A percentile compares a stretch with the other conserved stretches of the same genome.
These are phyloP conservation scores for Pythium aquatile DNA, from an alignment of 352 stramenopile genomes.

Conservation along the genomic window DNA sequence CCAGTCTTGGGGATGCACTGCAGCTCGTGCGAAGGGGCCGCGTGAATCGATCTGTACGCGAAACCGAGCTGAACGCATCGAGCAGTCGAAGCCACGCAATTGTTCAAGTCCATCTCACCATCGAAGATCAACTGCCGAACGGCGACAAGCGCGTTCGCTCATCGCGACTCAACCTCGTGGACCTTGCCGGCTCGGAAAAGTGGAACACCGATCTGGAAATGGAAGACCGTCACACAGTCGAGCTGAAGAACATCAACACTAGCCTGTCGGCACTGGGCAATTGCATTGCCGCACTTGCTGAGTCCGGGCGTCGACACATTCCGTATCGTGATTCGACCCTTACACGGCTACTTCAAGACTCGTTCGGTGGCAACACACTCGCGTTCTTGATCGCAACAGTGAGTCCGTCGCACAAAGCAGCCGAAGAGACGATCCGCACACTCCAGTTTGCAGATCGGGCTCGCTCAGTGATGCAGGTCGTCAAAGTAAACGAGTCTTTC, in stretches of 20 bases:
- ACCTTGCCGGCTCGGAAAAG: slow-evolving; percentile 79
- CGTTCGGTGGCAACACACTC: slow-evolving; percentile 71
- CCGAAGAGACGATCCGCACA: slow-evolving; percentile 75
- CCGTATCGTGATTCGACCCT: slow-evolving; percentile 89
- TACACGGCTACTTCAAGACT: slow-evolving; percentile 86
- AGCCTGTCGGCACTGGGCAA: slow-evolving; percentile 89
- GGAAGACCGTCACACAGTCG: slow-evolving; percentile 64
- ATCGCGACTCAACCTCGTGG: slow-evolving; percentile 73
- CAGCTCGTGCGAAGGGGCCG: slow-evolving; percentile 50
- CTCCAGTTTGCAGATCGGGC: slow-evolving; percentile 78
- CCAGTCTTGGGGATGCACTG: slow-evolving; percentile 46
- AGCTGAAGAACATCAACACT: slow-evolving; percentile 92
- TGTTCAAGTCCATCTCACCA: slow-evolving; percentile 82
- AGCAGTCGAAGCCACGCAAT: slow-evolving; percentile 92
- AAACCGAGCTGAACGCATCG: slow-evolving; percentile 85
- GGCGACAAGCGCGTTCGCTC: slow-evolving; percentile 42
- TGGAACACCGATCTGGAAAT: slow-evolving; percentile 81
- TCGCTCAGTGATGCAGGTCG: slow-evolving; percentile 67
- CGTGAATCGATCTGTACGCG: slow-evolving; percentile 63
- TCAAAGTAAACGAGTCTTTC: slow-evolving; percentile 65
- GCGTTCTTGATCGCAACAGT: slow-evolving; percentile 73
- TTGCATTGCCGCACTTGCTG: slow-evolving; percentile 86
- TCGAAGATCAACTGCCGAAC: slow-evolving; percentile 28
- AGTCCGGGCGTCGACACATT: slow-evolving; percentile 84
- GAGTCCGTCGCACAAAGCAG: slow-evolving; percentile 37